Conservation (phyloP, 2,329 filamentous ascomycete genomes). For the Diaporthe batatas region DNA sequence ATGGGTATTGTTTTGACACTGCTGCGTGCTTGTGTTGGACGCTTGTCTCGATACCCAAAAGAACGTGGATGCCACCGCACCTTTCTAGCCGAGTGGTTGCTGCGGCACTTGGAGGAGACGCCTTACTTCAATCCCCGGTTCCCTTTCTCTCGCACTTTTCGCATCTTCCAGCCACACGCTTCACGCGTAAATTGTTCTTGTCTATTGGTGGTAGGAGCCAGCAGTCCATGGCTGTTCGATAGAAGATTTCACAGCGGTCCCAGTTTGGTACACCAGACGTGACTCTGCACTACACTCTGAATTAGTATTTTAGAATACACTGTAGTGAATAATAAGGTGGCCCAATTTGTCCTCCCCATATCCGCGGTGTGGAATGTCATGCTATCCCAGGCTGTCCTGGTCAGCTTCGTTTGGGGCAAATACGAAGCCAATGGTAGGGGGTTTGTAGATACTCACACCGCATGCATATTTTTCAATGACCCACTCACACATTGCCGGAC, state of each 20-base stretch:
- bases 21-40: too few relatives aligned
- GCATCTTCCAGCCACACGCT: background rate
- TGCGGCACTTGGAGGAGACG: background rate
- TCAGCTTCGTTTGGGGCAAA: background rate
- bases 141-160: background rate
- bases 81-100: background rate
- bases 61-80: background rate
- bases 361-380: too few relatives aligned
- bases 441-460: slow-evolving; percentile 17
- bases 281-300: background rate
- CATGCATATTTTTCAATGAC: slow-evolving; percentile 9
- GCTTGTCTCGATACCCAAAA: background rate
- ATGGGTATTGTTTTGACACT: too few relatives aligned
- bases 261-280: background rate
- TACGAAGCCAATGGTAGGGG: too few relatives aligned
- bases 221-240: background rate
- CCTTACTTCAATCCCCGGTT: background rate
- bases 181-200: background rate
- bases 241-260: background rate
- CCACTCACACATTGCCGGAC: slow-evolving; percentile 2
- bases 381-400: background rate
- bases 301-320: background rate
- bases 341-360: fast-evolving
- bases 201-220: background rate
- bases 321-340: background rate